Evolutionary conservation across 148 eudicot species (phyloP).

Genomic region (Cornus florida): DNA sequence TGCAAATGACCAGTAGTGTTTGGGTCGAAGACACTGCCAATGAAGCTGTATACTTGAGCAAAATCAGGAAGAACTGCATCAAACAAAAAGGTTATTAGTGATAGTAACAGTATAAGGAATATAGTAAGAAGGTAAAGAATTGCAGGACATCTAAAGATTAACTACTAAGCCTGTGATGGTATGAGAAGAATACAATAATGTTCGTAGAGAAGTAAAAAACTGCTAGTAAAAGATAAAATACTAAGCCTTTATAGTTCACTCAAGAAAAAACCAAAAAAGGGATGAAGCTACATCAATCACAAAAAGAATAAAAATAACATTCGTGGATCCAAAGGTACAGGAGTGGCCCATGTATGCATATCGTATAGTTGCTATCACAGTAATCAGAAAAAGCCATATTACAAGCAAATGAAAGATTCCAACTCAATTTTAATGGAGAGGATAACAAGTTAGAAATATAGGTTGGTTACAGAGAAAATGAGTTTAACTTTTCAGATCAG

Average conservation of each 20-base stretch:
- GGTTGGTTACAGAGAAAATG: background rate
- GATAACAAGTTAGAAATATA: background rate
- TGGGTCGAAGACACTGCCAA: constrained; percentile 96
- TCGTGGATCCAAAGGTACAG: background rate
- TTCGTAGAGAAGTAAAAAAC: too few species aligned
- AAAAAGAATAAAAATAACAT: too few species aligned
- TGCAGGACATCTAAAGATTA: background rate
- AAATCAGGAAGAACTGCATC: constrained; percentile 95
- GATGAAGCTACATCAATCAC: too few species aligned
- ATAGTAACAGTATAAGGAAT: background rate
- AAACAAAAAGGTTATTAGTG: constrained; percentile 11
- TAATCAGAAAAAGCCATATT: background rate
- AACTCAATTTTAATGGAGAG: background rate
- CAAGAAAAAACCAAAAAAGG: too few species aligned
- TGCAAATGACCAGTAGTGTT: constrained; percentile 58
- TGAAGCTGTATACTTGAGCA: constrained; percentile 87
- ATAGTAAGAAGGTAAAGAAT: background rate
- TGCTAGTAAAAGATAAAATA: too few species aligned
- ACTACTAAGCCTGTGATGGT: too few species aligned
- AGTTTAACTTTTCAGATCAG: background rate
- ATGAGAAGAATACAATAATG: too few species aligned
- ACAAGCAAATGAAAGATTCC: background rate
- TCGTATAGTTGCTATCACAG: background rate
- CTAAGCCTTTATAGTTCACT: background rate
- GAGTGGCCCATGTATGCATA: background rate